Evolutionary conservation across 208 protist species (phyloP), one percentile per base, ranked within the genome.

Genomic region (Zelonia costaricensis): DNA sequence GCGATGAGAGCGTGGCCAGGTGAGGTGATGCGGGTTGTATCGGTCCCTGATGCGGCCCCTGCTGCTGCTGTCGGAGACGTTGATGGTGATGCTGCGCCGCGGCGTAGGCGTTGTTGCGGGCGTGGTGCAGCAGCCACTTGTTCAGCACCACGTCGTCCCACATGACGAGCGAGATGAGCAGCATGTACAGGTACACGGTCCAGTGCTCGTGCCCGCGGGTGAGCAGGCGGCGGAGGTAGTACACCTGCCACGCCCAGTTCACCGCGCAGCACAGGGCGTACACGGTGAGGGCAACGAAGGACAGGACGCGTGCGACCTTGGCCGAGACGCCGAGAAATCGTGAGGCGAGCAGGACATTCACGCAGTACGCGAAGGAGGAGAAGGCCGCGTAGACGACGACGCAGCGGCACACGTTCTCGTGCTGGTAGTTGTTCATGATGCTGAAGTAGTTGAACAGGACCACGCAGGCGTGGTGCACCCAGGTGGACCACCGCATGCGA

Each of bases 301-400:
- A 95, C 8, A 97, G 76, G 16, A 92, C 68, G 9, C 78, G 76
- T 16, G 86, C 80, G 7, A 87, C 62, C 28, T 71, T 67, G 3
- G 62, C 66, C 3, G 78, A 74, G 20, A 94, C 79, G 15, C 82
- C 83, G 31, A 97, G 77, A 57, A 97, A 97, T 18, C 93, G 84
- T 1, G 93, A 97, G 0, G 93, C 93, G 3, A 97, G 82, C 28
- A 97, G 74, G 1, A 96, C 76, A 59, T 97, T 95, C 27, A 97
- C 93, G 54, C 90, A 93, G 70, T 97, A 97, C 20, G 84, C 88
- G 60, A 96, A 96, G 10, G 86, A 84, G 10, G 84, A 93, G 55
- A 97, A 97, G 42, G 84, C 82, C 3, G 93, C 93, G 71, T 97
- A 97, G 33, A 97, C 88, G 16, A 97, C 91, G 36, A 97, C 81